phyloP scores from a whole-genome alignment of 257 asterid species.

The Linaria vulgaris region DNA sequence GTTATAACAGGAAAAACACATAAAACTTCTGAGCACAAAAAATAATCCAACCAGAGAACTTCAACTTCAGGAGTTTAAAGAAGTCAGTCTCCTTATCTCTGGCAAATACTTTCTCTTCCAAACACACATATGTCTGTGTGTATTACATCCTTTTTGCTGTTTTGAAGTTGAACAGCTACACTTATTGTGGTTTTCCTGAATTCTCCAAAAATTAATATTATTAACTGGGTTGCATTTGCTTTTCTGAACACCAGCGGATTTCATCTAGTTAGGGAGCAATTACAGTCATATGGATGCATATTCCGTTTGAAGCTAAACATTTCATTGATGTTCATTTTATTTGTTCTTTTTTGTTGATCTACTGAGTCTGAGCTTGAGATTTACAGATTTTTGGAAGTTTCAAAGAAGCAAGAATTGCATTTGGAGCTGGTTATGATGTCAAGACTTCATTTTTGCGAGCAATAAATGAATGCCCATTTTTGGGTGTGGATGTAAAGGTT shows the following conservation, averaged over 20 bases:
- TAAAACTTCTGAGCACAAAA: constrained; percentile 50
- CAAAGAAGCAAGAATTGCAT: constrained; percentile 74
- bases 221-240: constrained; percentile 10
- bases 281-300: constrained; percentile 13
- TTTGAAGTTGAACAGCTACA: not conserved
- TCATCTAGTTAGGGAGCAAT: constrained; percentile 8
- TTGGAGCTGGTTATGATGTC: constrained; percentile 75
- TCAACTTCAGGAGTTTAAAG: constrained; percentile 52
- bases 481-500: constrained; percentile 70
- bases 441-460: constrained; percentile 69
- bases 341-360: constrained; percentile 13
- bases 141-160: not conserved
- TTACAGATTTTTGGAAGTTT: constrained; percentile 63
- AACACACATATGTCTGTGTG: not conserved
- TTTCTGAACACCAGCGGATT: not conserved
- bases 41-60: constrained; percentile 49
- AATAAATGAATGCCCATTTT: constrained; percentile 79
- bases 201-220: constrained; percentile 4
- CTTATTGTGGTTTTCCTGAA: constrained; percentile 15
- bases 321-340: constrained; percentile 20
- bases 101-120: not conserved
- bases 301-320: constrained; percentile 16
- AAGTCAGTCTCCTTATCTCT: constrained; percentile 40
- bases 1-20: constrained; percentile 60
- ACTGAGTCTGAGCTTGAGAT: constrained; percentile 28